Evolutionary conservation across 371 early-diverging fungal species (phyloP).

Genomic region (Funneliformis caledonium): DNA sequence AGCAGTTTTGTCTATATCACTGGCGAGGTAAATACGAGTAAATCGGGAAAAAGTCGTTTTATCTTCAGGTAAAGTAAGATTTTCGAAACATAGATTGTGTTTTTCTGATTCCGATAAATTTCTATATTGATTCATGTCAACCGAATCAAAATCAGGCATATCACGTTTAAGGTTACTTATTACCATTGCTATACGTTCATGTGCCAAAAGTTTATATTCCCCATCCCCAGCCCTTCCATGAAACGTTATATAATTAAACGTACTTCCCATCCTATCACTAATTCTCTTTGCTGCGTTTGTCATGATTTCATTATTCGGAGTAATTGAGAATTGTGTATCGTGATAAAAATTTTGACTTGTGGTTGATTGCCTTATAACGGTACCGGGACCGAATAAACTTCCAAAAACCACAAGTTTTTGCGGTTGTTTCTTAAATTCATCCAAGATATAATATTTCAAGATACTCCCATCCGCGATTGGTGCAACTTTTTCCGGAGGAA

Average conservation of each 20-base stretch:
- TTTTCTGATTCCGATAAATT: not conserved
- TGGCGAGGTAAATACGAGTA: constrained; percentile 16
- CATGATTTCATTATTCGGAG: constrained; percentile 17
- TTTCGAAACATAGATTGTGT: not conserved
- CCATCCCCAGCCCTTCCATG: constrained; percentile 48
- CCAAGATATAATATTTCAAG: not conserved
- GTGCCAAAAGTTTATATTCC: not conserved
- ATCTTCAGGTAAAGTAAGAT: not conserved
- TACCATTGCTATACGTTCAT: not conserved
- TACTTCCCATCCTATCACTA: constrained; percentile 50
- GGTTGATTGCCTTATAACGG: not conserved
- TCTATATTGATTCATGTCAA: not conserved
- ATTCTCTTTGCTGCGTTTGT: not conserved
- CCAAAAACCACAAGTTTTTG: not conserved
- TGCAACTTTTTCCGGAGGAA: not conserved
- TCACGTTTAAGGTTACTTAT: not conserved
- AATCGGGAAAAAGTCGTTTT: not conserved
- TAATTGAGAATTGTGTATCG: not conserved
- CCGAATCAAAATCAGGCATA: not conserved
- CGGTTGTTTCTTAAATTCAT: not conserved
- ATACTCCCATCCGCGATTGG: not conserved
- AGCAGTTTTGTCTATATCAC: not conserved
- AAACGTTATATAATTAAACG: constrained; percentile 49
- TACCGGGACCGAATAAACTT: constrained; percentile 3
- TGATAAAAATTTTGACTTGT: not conserved